Percentiles rank a stretch among this genome's conserved stretches.
These are phyloP conservation scores for Clarireedia homoeocarpa DNA, from an alignment of 2,329 filamentous ascomycete genomes.

Conservation along the genomic window DNA sequence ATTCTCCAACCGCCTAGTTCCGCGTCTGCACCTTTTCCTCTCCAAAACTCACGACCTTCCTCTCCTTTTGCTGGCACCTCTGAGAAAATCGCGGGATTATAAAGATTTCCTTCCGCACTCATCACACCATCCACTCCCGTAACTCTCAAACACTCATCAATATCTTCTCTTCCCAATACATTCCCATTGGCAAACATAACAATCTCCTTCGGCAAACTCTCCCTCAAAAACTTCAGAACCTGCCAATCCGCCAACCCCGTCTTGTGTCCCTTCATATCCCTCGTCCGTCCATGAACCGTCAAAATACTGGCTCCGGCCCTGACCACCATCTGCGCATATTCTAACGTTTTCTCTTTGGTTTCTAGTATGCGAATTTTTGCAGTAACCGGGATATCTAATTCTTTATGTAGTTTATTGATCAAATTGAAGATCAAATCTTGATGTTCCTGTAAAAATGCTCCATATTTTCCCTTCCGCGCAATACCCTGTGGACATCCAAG, in stretches of 20 bases:
- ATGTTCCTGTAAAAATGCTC: slow-evolving; percentile 91
- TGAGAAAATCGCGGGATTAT: slow-evolving; percentile 83
- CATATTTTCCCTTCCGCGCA: slow-evolving; percentile 82
- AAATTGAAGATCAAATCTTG: slow-evolving; percentile 75
- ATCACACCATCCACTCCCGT: slow-evolving; percentile 91
- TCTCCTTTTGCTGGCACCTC: slow-evolving; percentile 53
- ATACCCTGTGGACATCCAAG: slow-evolving; percentile 95
- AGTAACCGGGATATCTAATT: slow-evolving; percentile 77
- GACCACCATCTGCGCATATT: slow-evolving; percentile 82
- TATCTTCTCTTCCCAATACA: slow-evolving; percentile 70
- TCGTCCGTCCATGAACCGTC: slow-evolving; percentile 79
- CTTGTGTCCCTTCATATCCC: slow-evolving; percentile 93
- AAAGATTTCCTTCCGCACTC: slow-evolving; percentile 92
- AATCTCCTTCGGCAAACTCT: slow-evolving; percentile 75
- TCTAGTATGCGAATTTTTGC: slow-evolving; percentile 92
- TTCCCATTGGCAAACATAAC: slow-evolving; percentile 98
- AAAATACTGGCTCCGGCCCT: slow-evolving; percentile 85
- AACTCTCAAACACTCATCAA: slow-evolving; percentile 67
- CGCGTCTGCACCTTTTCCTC: slow-evolving; percentile 45
- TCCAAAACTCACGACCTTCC: slow-evolving; percentile 79
- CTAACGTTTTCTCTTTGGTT: slow-evolving; percentile 75
- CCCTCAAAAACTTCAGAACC: slow-evolving; percentile 73
- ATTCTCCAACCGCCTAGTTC: slow-evolving; percentile 73
- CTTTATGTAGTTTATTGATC: slow-evolving; percentile 72
- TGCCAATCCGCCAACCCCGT: slow-evolving; percentile 90